These are phyloP conservation scores for Rhodofomes roseus DNA, from an alignment of 1,284 basidiomycete genomes.

Conservation along the genomic window DNA sequence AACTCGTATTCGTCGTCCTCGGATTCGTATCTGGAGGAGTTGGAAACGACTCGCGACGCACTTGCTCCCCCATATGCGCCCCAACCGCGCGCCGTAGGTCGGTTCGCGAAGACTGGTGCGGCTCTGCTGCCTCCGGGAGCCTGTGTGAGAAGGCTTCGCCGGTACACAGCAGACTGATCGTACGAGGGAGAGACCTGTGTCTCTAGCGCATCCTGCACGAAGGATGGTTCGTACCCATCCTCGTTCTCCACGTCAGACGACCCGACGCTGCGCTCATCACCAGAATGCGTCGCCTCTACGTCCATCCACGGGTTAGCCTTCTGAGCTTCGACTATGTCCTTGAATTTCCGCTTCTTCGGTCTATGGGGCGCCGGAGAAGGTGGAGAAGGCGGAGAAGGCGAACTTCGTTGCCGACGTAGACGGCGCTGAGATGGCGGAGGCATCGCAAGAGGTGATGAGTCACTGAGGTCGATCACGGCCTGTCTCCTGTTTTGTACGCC, in stretches of 20 bases:
- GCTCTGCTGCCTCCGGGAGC: slow-evolving; percentile 35
- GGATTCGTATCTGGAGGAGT: slow-evolving; percentile 52
- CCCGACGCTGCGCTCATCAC: slow-evolving; percentile 71
- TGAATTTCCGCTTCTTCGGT: slow-evolving; percentile 32
- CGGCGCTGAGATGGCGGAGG: slow-evolving; percentile 43
- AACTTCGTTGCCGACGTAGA: slow-evolving; percentile 30
- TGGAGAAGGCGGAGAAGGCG: slow-evolving; percentile 20
- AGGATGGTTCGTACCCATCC: slow-evolving; percentile 66
- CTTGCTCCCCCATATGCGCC: slow-evolving; percentile 12
- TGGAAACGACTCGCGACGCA: slow-evolving; percentile 38
- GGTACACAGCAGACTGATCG: slow-evolving; percentile 65
- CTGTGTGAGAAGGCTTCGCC: slow-evolving; percentile 69
- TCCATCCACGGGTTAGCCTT: slow-evolving; percentile 55
- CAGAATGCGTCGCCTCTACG: slow-evolving; percentile 72
- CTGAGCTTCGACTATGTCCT: slow-evolving; percentile 28
- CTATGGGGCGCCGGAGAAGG: slow-evolving; percentile 25
- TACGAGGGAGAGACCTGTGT: slow-evolving; percentile 79
- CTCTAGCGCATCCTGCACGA: slow-evolving; percentile 59
- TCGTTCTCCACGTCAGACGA: slow-evolving; percentile 57
- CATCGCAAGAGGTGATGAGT: slow-evolving; percentile 38
- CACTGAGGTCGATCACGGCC: slow-evolving; percentile 25
- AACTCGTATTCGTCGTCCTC: slow-evolving; percentile 59
- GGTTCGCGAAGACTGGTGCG: slow-evolving; percentile 51
- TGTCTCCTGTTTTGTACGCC: slow-evolving; percentile 35
- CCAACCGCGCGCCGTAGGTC: slow-evolving; percentile 41